Evolutionary conservation across 257 asterid genomes (phyloP).

Genomic region (Solanum medicagineum): DNA sequence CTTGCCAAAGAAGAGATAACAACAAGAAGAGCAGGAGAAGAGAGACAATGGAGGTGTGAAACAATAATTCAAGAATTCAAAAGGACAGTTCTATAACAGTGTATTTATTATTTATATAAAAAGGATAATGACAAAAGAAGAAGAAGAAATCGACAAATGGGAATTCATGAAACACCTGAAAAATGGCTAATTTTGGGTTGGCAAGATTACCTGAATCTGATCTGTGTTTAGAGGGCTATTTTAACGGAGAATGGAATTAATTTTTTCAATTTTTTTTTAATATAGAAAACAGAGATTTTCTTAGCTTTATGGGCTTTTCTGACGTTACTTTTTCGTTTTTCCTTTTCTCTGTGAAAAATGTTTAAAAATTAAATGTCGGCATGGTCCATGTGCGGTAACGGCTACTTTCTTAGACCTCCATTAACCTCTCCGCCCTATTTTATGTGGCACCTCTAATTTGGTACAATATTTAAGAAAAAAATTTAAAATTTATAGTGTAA

Average conservation of each 20-base stretch:
- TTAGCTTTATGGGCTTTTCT: background rate
- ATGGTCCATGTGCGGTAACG: background rate
- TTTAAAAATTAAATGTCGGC: background rate
- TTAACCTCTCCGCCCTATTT: fast-evolving
- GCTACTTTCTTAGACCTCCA: background rate
- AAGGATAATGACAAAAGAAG: background rate
- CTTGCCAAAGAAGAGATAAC: background rate
- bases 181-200: background rate
- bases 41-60: background rate
- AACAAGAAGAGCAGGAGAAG: background rate
- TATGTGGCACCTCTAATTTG: too few species aligned
- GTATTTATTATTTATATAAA: background rate
- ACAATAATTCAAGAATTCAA: background rate
- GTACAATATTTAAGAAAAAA: too few species aligned
- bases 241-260: background rate
- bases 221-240: background rate
- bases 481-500: too few species aligned
- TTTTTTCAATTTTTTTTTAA: background rate
- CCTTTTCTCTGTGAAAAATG: background rate
- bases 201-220: background rate
- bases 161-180: background rate
- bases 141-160: background rate
- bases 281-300: background rate
- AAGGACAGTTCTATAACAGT: background rate
- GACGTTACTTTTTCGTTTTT: background rate